Evolutionary conservation across 1,139 yeast species (phyloP), one percentile per base, ranked within the genome.

Genomic region (Debaryomyces psychrophilus): DNA sequence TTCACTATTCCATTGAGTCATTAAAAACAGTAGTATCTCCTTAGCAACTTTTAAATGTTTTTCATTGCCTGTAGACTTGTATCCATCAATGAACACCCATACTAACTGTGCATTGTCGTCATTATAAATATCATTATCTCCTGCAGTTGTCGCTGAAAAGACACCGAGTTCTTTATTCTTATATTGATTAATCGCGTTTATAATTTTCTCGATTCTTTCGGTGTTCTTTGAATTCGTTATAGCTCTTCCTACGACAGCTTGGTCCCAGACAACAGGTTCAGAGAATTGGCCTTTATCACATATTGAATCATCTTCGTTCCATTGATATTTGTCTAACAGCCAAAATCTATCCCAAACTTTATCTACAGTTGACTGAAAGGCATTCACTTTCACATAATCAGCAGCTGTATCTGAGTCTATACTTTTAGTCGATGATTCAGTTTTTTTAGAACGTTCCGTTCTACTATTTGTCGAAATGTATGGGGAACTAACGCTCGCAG

Each of bases 71-170:
- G 64, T 60, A 9, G 50, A 39, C 11, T 49, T 39, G 43, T 56
- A 64, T 4, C 69, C 73, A 12, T 61, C 63, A 3, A 59, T 41
- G 34, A 58, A 65, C 1, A 64, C 70, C 72, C 73, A 70, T 2
- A 60, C 57, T 0, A 67, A 52, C 49, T 70, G 76, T 2, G 69
- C 62, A 52, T 68, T 60, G 50, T 70, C 76, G 50, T 70, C 76
- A 12, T 61, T 61, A 48, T 70, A 70, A 17, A 70, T 58, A 41
- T 69, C 72, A 11, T 49, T 51, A 45, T 63, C 60, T 17, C 58
- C 59, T 3, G 62, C 67, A 6, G 64, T 65, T n/a, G 65, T 51
- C 1, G 75, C 69, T n/a, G 69, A 62, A 45, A 54, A 70, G 2
- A 65, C 73, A 4, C 64, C 67, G 6, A 55, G 43, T 11, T 49